phyloP scores from a whole-genome alignment of 2,329 filamentous ascomycete species.

The Chaetomium strumarium region DNA sequence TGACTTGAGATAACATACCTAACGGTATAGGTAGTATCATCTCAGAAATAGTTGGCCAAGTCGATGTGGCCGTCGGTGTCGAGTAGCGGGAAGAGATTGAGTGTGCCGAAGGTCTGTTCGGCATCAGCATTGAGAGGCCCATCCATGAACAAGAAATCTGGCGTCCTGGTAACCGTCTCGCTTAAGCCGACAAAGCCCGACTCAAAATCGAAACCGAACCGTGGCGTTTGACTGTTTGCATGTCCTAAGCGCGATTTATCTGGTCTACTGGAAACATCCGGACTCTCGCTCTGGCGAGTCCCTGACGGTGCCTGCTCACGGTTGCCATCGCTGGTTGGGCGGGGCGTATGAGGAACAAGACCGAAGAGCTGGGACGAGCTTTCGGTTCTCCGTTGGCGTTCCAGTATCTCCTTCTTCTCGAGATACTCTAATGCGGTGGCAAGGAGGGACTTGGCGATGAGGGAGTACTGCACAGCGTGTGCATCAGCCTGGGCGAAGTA shows the following conservation, averaged over 20 bases:
- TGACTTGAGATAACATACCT: too few species aligned
- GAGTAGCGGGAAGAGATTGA: constrained; percentile 47
- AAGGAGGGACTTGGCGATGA: constrained; percentile 47
- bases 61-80: constrained; percentile 50
- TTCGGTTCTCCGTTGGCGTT: constrained; percentile 42
- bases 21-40: neutral
- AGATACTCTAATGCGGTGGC: constrained; percentile 41
- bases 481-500: constrained; percentile 45
- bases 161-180: constrained; percentile 35
- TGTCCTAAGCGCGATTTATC: constrained; percentile 7
- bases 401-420: constrained; percentile 42
- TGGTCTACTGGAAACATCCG: neutral
- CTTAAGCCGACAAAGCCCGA: constrained; percentile 28
- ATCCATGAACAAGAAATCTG: constrained; percentile 37
- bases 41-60: constrained; percentile 36
- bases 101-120: constrained; percentile 37
- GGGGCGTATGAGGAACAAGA: constrained; percentile 34
- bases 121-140: constrained; percentile 34
- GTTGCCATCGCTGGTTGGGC: neutral
- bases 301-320: neutral
- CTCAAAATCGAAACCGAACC: constrained; percentile 24
- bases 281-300: neutral
- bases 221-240: constrained; percentile 7
- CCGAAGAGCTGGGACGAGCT: constrained; percentile 49
- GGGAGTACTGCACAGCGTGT: constrained; percentile 47